Conservation (phyloP, 2,329 filamentous ascomycete genomes). For the Cladobotryum protrusum region DNA sequence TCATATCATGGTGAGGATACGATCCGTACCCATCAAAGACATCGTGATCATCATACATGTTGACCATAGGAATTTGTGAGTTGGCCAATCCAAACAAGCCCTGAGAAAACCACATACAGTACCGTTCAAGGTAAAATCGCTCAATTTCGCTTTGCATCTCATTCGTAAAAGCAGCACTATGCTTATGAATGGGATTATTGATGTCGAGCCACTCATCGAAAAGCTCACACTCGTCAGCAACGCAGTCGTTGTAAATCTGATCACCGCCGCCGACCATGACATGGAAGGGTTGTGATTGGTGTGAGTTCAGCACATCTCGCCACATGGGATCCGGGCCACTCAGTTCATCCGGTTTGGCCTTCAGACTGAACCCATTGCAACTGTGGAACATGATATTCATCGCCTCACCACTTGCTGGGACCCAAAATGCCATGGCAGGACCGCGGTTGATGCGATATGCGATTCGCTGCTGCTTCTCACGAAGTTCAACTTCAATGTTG, state of each 20-base stretch:
- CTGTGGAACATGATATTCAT: constrained; percentile 99
- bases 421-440: constrained; percentile 87
- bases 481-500: constrained; percentile 86
- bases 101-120: constrained; percentile 93
- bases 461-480: constrained; percentile 70
- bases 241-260: constrained; percentile 90
- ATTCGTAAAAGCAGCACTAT: constrained; percentile 66
- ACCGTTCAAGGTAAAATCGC: constrained; percentile 78
- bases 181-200: constrained; percentile 73
- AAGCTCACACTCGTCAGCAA: constrained; percentile 65
- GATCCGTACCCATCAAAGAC: constrained; percentile 90
- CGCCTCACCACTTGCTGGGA: constrained; percentile 71
- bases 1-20: constrained; percentile 89
- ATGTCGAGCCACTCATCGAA: constrained; percentile 83
- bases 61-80: constrained; percentile 95
- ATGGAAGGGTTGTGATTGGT: constrained; percentile 89
- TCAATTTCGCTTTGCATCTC: constrained; percentile 89
- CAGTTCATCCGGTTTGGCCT: constrained; percentile 70
- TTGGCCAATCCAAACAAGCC: constrained; percentile 89
- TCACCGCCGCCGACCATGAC: constrained; percentile 97
- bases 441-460: constrained; percentile 94
- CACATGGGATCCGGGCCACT: constrained; percentile 94
- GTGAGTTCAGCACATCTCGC: constrained; percentile 89
- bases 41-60: constrained; percentile 95
- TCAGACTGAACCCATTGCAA: constrained; percentile 89